Percentiles rank a stretch among this genome's conserved stretches.
Evolutionary conservation across 257 asterid species (phyloP).

Genomic region (Henckelia pumila): DNA sequence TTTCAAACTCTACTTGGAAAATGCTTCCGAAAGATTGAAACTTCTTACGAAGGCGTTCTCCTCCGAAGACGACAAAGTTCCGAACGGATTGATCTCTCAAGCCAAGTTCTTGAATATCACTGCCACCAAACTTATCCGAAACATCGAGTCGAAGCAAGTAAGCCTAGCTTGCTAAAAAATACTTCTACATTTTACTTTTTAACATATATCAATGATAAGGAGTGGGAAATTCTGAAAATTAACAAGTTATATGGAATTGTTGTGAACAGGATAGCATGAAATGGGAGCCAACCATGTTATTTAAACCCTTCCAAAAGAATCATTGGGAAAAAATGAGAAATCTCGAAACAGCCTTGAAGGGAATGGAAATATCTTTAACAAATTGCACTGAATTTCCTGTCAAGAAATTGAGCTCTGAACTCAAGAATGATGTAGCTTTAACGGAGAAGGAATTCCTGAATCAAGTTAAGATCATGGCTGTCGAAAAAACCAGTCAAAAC

Average conservation of each 20-base stretch:
- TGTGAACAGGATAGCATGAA: constrained; percentile 70
- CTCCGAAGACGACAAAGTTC: constrained; percentile 47
- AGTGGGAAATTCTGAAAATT: not conserved
- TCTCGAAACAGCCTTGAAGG: constrained; percentile 59
- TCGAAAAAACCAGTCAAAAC: constrained; percentile 38
- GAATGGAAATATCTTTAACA: constrained; percentile 64
- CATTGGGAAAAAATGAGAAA: constrained; percentile 47
- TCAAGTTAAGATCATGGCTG: constrained; percentile 40
- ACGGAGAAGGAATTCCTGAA: constrained; percentile 38
- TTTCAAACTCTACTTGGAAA: constrained; percentile 49
- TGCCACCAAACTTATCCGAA: constrained; percentile 53
- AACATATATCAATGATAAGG: not conserved
- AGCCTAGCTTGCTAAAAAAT: constrained; percentile 25
- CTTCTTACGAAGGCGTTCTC: constrained; percentile 53
- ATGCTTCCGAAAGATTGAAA: constrained; percentile 62
- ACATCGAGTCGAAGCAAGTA: constrained; percentile 75
- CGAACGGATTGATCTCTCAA: constrained; percentile 52
- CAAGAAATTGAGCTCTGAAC: constrained; percentile 27
- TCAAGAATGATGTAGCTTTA: constrained; percentile 31
- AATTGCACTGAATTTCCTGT: constrained; percentile 44
- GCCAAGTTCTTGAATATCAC: constrained; percentile 47
- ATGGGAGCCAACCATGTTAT: constrained; percentile 66
- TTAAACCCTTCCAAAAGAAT: constrained; percentile 43
- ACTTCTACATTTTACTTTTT: not conserved
- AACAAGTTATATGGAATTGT: not conserved